These are phyloP conservation scores for Backusella tarrabulga DNA, from an alignment of 192 early-diverging fungal genomes.

Conservation along the genomic window DNA sequence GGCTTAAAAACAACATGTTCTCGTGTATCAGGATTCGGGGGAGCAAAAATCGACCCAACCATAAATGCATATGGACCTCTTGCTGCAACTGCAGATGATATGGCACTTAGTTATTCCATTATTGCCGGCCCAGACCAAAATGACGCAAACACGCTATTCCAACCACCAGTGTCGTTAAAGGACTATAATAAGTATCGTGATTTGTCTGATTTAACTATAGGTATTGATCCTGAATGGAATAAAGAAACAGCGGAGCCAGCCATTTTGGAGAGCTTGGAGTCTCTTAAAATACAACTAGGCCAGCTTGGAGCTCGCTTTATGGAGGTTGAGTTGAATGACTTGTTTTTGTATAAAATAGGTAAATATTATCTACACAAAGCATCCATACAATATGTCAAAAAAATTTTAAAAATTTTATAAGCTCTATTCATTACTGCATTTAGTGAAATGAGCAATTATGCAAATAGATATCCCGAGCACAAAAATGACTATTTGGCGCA, in stretches of 20 bases:
- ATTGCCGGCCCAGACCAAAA: constrained; percentile 54
- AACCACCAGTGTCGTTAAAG: constrained; percentile 34
- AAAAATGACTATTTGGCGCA: constrained; percentile 38
- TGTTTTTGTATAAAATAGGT: background rate
- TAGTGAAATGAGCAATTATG: constrained; percentile 53
- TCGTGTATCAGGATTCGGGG: constrained; percentile 55
- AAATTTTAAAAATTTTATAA: background rate
- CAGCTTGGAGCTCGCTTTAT: constrained; percentile 2
- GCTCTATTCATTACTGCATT: constrained; percentile 64
- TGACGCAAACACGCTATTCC: constrained; percentile 46
- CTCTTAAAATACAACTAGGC: background rate
- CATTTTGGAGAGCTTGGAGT: background rate
- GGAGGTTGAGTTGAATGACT: background rate
- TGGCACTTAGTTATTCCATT: constrained; percentile 62
- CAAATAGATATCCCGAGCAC: constrained; percentile 20
- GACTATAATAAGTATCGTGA: background rate
- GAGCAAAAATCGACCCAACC: constrained; percentile 52
- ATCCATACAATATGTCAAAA: background rate
- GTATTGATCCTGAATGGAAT: background rate
- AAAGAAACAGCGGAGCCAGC: background rate
- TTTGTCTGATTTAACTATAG: constrained; percentile 6
- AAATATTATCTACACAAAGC: background rate
- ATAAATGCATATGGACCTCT: constrained; percentile 66
- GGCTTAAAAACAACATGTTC: constrained; percentile 74
- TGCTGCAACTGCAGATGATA: constrained; percentile 63